These are phyloP conservation scores for Aspergillus kassunensis DNA, from an alignment of 495 filamentous ascomycete genomes.

Conservation along the genomic window DNA sequence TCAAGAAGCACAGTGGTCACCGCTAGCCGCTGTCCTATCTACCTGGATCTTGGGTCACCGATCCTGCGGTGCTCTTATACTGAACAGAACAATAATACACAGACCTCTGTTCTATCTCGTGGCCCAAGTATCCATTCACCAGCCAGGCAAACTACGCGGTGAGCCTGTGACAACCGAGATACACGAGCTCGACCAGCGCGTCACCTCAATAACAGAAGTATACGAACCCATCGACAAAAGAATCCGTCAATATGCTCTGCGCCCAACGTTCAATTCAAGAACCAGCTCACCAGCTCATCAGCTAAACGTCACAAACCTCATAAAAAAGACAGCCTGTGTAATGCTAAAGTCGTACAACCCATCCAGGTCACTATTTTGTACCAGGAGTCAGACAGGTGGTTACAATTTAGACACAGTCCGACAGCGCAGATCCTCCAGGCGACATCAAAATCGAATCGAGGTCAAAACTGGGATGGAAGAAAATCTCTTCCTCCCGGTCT, in stretches of 20 bases:
- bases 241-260: background rate
- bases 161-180: background rate
- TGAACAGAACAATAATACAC: background rate
- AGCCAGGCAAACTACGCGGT: background rate
- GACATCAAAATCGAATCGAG: background rate
- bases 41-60: background rate
- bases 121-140: background rate
- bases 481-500: no score
- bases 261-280: no score
- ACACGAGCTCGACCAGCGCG: background rate
- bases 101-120: background rate
- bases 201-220: background rate
- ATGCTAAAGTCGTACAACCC: constrained; percentile 2
- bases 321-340: background rate
- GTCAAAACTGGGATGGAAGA: no score
- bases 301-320: background rate
- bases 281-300: no score
- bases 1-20: background rate
- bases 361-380: background rate
- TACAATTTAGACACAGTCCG: background rate
- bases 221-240: background rate
- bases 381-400: background rate
- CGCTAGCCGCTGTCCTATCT: background rate
- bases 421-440: background rate
- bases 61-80: background rate